Evolutionary conservation across 73 alveolate species (phyloP).

Genomic region (Uronychia binucleata): DNA sequence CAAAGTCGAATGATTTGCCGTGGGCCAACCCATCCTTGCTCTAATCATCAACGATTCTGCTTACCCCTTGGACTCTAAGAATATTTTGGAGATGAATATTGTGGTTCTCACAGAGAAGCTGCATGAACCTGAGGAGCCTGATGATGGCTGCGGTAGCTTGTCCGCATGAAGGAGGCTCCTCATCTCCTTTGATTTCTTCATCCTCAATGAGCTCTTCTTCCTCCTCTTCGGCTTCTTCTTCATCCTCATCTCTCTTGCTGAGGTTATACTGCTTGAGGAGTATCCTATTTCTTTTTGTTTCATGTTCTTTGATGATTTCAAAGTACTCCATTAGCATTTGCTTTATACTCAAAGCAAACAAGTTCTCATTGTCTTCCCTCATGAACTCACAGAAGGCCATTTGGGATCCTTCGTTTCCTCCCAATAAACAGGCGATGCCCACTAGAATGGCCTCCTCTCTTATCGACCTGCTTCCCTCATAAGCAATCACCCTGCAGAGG

Average conservation of each 20-base stretch:
- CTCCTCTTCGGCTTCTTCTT: constrained; percentile 27
- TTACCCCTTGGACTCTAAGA: constrained; percentile 36
- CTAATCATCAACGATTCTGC: neutral
- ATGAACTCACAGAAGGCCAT: constrained; percentile 22
- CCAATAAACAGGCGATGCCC: constrained; percentile 46
- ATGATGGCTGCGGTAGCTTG: constrained; percentile 10
- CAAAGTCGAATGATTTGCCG: constrained; percentile 32
- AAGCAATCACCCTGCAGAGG: constrained; percentile 29
- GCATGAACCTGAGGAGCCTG: constrained; percentile 33
- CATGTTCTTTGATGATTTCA: constrained; percentile 34
- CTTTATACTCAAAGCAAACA: constrained; percentile 23
- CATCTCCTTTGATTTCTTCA: constrained; percentile 25
- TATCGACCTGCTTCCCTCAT: constrained; percentile 10
- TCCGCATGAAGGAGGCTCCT: constrained; percentile 8
- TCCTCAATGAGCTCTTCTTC: constrained; percentile 13
- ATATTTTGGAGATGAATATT: constrained; percentile 50
- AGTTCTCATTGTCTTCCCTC: constrained; percentile 28
- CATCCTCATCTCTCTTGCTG: constrained; percentile 30
- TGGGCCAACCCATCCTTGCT: constrained; percentile 32
- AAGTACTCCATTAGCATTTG: constrained; percentile 19
- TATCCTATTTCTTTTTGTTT: constrained; percentile 25
- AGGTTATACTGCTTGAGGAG: constrained; percentile 20
- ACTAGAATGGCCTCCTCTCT: constrained; percentile 55
- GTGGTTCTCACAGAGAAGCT: constrained; percentile 75
- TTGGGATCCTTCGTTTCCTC: constrained; percentile 47